phyloP scores from a whole-genome alignment of 129 eudicot genomes.

The Saposhnikovia divaricata region DNA sequence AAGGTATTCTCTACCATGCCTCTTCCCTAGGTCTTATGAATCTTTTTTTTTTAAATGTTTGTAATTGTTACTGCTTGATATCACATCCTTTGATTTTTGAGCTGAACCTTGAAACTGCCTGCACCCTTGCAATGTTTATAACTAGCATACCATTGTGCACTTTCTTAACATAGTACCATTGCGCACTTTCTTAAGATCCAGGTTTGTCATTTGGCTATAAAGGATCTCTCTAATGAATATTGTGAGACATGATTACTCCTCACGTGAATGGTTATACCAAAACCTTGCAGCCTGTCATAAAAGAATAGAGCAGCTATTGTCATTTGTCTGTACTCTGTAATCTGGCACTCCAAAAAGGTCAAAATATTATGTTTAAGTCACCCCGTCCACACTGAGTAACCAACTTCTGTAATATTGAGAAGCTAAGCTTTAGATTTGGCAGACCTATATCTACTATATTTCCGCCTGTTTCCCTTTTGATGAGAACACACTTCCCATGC shows the following conservation, averaged over 20 bases:
- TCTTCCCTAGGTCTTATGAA: slow-evolving; percentile 1
- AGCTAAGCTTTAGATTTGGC: background rate
- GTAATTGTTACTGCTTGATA: background rate
- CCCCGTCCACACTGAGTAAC: background rate
- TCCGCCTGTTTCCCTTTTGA: background rate
- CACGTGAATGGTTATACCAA: background rate
- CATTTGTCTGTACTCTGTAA: background rate
- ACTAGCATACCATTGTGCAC: background rate
- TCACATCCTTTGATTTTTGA: background rate
- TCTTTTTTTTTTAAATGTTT: background rate
- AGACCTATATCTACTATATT: background rate
- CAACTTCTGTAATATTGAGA: background rate
- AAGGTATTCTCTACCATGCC: slow-evolving; percentile 38
- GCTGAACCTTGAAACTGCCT: background rate
- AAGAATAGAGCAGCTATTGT: background rate
- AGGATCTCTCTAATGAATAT: background rate
- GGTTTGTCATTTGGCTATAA: background rate
- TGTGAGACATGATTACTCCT: background rate
- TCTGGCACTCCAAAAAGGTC: background rate
- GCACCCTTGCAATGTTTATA: background rate
- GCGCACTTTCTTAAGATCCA: background rate
- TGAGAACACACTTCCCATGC: background rate
- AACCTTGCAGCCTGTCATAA: background rate
- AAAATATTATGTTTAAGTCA: background rate
- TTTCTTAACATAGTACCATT: no score